Evolutionary conservation across 2,329 filamentous ascomycete species (phyloP).

Genomic region (Penicillium verrucosum): DNA sequence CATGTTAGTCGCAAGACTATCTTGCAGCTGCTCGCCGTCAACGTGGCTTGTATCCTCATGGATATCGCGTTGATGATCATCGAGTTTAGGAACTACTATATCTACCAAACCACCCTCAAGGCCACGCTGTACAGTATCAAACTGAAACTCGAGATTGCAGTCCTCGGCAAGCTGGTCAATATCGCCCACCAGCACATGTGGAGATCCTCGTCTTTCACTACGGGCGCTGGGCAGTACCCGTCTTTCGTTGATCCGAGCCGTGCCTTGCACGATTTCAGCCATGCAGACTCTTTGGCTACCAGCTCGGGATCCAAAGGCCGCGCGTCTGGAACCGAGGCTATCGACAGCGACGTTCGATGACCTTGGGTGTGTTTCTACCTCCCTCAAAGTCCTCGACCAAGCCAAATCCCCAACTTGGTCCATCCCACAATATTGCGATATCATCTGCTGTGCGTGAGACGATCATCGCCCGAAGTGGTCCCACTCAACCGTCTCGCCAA

Average conservation of each 20-base stretch:
- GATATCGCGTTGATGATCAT: slow-evolving; percentile 45
- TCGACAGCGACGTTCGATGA: slow-evolving; percentile 7
- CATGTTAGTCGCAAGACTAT: slow-evolving; percentile 36
- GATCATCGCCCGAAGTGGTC: not conserved
- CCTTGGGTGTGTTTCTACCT: not conserved
- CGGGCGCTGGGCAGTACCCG: slow-evolving; percentile 14
- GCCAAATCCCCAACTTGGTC: not conserved
- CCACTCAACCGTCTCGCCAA: not conserved
- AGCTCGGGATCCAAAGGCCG: slow-evolving; percentile 17
- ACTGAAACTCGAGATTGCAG: slow-evolving; percentile 54
- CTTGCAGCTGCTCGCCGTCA: slow-evolving; percentile 55
- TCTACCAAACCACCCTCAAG: slow-evolving; percentile 41
- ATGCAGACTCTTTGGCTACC: slow-evolving; percentile 11
- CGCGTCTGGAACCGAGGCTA: slow-evolving; percentile 13
- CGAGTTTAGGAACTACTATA: slow-evolving; percentile 40
- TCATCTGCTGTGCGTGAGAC: too few relatives aligned
- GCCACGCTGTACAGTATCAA: slow-evolving; percentile 32
- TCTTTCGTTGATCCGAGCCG: slow-evolving; percentile 24
- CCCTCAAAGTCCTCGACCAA: not conserved
- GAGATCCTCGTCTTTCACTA: slow-evolving; percentile 12
- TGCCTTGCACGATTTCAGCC: slow-evolving; percentile 15
- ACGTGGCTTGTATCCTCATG: slow-evolving; percentile 47
- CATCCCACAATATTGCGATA: not conserved
- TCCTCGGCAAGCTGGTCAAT: slow-evolving; percentile 47
- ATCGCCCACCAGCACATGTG: slow-evolving; percentile 29